phyloP scores from a whole-genome alignment of 805 yeast genomes.

The Monosporozyma yasuniensis region DNA sequence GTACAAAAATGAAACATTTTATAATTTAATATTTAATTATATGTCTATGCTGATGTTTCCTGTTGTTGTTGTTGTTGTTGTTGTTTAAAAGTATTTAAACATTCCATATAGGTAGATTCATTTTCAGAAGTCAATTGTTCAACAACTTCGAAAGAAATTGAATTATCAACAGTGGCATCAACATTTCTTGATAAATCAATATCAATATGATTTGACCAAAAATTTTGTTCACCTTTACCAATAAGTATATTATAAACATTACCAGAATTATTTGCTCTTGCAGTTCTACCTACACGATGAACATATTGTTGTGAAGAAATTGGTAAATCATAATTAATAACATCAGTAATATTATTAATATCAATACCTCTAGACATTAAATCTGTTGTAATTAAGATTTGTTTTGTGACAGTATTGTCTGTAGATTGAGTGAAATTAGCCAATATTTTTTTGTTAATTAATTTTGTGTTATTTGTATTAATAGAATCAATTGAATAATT shows the following conservation, averaged over 20 bases:
- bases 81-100: conserved; percentile 37
- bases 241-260: conserved; percentile 62
- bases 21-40: neutral
- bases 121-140: conserved; percentile 29
- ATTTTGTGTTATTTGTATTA: conserved; percentile 48
- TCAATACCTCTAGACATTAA: conserved; percentile 95
- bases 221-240: conserved; percentile 68
- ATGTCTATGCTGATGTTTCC: neutral
- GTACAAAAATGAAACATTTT: neutral
- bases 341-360: conserved; percentile 57
- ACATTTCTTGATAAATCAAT: conserved; percentile 45
- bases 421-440: conserved; percentile 40
- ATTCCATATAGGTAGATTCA: conserved; percentile 35
- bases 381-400: conserved; percentile 69
- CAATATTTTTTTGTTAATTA: conserved; percentile 48
- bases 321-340: conserved; percentile 87
- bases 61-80: neutral
- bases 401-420: neutral
- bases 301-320: conserved; percentile 83
- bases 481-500: conserved; percentile 35
- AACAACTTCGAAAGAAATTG: conserved; percentile 6
- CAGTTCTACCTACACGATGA: conserved; percentile 95
- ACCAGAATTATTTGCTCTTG: conserved; percentile 81
- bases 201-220: conserved; percentile 46
- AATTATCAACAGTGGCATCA: neutral